phyloP scores from a whole-genome alignment of 805 yeast species.

The Lachancea waltii region DNA sequence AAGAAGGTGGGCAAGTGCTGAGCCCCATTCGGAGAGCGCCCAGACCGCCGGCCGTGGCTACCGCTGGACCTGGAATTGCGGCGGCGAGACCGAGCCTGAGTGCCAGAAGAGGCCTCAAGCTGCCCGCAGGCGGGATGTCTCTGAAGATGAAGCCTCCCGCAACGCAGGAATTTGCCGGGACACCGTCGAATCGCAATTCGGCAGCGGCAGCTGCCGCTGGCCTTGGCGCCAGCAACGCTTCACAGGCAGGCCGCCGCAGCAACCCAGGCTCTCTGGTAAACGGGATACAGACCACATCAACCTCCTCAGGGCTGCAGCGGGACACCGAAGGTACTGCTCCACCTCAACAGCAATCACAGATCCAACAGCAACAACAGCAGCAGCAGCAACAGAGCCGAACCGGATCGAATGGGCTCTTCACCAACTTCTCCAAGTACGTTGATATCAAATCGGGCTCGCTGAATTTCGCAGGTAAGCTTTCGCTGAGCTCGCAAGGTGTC shows the following conservation, averaged over 20 bases:
- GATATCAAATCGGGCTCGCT: conserved; percentile 90
- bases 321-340: conserved; percentile 29
- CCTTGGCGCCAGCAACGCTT: not conserved
- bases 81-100: conserved; percentile 63
- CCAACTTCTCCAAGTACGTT: conserved; percentile 77
- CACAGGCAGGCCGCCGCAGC: conserved; percentile 20
- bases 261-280: conserved; percentile 28
- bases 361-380: conserved; percentile 2
- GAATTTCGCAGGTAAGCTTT: conserved; percentile 89
- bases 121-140: conserved; percentile 41
- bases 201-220: conserved; percentile 9
- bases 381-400: conserved; percentile 5
- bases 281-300: conserved; percentile 30
- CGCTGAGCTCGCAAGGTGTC: conserved; percentile 85
- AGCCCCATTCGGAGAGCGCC: conserved; percentile 28
- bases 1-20: conserved; percentile 8
- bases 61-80: conserved; percentile 9
- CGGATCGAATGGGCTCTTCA: conserved; percentile 51
- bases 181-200: conserved; percentile 20
- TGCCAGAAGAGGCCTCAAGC: conserved; percentile 76
- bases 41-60: conserved; percentile 16
- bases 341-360: conserved; percentile 6
- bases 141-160: conserved; percentile 23
- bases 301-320: conserved; percentile 27
- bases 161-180: conserved; percentile 25